Conservation (phyloP, 1,139 yeast species). For the Pneumocystis sp. region DNA sequence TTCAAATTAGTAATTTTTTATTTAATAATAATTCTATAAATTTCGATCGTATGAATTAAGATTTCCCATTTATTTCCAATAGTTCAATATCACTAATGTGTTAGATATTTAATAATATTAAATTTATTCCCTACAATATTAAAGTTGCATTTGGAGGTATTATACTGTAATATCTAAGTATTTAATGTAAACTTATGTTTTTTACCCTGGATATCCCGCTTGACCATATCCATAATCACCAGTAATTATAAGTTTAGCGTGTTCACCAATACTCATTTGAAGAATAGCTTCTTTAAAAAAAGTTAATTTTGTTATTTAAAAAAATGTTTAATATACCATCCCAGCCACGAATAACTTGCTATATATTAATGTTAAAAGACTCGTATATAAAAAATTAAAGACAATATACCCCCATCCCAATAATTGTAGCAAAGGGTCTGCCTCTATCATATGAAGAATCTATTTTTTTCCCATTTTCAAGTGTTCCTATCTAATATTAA, state of each 20-base stretch:
- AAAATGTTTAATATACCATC: background rate
- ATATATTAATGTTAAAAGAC: background rate
- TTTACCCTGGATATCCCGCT: background rate
- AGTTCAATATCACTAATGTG: constrained; percentile 10
- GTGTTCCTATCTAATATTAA: constrained; percentile 41
- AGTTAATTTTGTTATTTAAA: background rate
- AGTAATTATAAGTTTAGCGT: constrained; percentile 81
- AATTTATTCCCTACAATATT: constrained; percentile 15
- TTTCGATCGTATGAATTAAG: background rate
- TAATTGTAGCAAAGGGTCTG: constrained; percentile 70
- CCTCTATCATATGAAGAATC: constrained; percentile 92
- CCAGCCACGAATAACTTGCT: constrained; percentile 2
- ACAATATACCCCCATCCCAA: constrained; percentile 40
- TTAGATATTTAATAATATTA: background rate
- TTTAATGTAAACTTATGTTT: constrained; percentile 24
- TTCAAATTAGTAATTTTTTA: background rate
- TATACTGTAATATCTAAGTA: constrained; percentile 72
- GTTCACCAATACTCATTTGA: constrained; percentile 78
- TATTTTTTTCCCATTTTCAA: constrained; percentile 86
- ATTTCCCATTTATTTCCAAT: constrained; percentile 10
- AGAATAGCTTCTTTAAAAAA: constrained; percentile 76
- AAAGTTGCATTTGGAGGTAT: constrained; percentile 94
- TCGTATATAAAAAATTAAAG: background rate
- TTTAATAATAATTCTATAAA: background rate
- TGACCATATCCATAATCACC: constrained; percentile 76